A percentile compares a stretch with the other conserved stretches of the same genome.
These are phyloP conservation scores for Adansonia madagascariensis DNA, from an alignment of 441 rosid species.

Conservation along the genomic window DNA sequence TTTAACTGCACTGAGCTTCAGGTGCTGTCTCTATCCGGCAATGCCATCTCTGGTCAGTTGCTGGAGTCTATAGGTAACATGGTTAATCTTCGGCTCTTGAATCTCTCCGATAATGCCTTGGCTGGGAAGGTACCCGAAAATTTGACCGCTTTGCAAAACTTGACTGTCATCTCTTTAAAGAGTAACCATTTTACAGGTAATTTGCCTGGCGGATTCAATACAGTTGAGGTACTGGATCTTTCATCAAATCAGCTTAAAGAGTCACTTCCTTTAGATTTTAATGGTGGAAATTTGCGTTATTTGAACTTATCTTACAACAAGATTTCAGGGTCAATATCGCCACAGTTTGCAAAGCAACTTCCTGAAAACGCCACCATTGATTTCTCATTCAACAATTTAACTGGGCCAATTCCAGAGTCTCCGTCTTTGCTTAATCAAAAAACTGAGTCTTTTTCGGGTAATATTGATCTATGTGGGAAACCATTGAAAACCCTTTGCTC, in stretches of 20 bases:
- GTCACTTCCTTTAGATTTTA: conserved; percentile 58
- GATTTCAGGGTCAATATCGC: conserved; percentile 59
- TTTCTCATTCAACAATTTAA: conserved; percentile 80
- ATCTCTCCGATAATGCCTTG: conserved; percentile 74
- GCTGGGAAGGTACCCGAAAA: conserved; percentile 63
- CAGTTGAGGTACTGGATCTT: conserved; percentile 59
- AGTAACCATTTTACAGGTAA: conserved; percentile 61
- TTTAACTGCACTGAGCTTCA: conserved; percentile 59
- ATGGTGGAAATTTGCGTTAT: conserved; percentile 55
- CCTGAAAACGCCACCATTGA: conserved; percentile 59
- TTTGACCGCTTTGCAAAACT: conserved; percentile 48
- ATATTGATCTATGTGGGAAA: conserved; percentile 70
- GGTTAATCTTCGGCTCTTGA: conserved; percentile 54
- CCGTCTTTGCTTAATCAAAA: conserved; percentile 56
- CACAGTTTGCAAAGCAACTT: conserved; percentile 47
- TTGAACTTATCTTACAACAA: conserved; percentile 73
- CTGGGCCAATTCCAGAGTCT: conserved; percentile 69
- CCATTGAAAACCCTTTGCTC: conserved; percentile 67
- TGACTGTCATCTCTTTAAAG: conserved; percentile 65
- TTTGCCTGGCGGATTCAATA: conserved; percentile 55
- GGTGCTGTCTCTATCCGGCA: conserved; percentile 62
- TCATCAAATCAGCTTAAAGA: conserved; percentile 74
- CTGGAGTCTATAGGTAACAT: conserved; percentile 43
- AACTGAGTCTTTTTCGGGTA: conserved; percentile 56
- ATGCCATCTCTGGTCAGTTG: conserved; percentile 66